These are phyloP conservation scores for Phaeotremella skinneri DNA, from an alignment of 768 basidiomycete species.

Conservation along the genomic window DNA sequence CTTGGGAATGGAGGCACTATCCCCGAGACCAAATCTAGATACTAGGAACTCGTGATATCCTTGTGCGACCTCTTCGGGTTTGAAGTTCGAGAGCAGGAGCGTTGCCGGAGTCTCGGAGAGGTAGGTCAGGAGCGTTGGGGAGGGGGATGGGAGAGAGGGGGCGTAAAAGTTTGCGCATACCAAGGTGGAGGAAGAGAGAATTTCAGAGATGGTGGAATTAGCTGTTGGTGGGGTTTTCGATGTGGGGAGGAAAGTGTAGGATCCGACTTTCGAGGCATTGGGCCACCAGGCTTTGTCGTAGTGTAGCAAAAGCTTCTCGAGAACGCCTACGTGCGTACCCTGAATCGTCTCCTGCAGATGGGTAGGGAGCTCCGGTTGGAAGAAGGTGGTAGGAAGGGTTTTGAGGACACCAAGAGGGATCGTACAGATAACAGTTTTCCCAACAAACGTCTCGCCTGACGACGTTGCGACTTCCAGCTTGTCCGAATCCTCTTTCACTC, in stretches of 20 bases:
- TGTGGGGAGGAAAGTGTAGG: constrained; percentile 48
- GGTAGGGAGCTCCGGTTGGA: constrained; percentile 32
- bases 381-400: constrained; percentile 23
- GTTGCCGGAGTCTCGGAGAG: constrained; percentile 46
- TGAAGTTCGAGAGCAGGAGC: constrained; percentile 20
- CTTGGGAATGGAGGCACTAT: neutral
- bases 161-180: constrained; percentile 39
- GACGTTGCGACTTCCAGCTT: constrained; percentile 16
- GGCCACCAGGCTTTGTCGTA: constrained; percentile 49
- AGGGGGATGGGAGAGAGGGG: constrained; percentile 24
- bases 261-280: constrained; percentile 32
- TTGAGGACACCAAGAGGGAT: constrained; percentile 48
- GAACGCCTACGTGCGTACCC: constrained; percentile 40
- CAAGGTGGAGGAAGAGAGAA: constrained; percentile 38
- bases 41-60: constrained; percentile 42
- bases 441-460: constrained; percentile 16
- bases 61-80: constrained; percentile 27
- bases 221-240: constrained; percentile 7
- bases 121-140: constrained; percentile 44
- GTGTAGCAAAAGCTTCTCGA: constrained; percentile 45
- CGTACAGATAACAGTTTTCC: constrained; percentile 38
- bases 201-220: constrained; percentile 27
- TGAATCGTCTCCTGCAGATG: constrained; percentile 31
- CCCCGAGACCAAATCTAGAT: constrained; percentile 22
- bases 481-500: constrained; percentile 14